Conservation (phyloP, 2,329 filamentous ascomycete species). For the Ophiostoma himal-ulmi region DNA sequence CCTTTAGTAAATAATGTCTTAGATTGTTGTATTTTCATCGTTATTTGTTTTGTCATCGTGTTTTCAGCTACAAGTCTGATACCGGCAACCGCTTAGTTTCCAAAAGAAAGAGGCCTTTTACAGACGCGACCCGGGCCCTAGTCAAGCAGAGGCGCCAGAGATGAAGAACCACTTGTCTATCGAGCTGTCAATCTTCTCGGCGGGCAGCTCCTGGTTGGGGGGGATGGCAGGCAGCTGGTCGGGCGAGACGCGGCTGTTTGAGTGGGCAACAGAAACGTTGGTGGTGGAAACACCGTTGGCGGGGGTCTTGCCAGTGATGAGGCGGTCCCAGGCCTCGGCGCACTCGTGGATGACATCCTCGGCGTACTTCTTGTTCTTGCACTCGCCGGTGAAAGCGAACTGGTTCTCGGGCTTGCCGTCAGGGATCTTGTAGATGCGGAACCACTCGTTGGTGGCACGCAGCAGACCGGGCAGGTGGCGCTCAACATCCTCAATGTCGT, state of each 20-base stretch:
- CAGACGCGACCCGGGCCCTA: conserved; percentile 21
- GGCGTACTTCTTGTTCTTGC: conserved; percentile 99
- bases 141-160: conserved; percentile 81
- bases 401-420: conserved; percentile 99
- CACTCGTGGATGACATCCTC: conserved; percentile 94
- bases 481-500: conserved; percentile 98
- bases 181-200: conserved; percentile 87
- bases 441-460: conserved; percentile 99
- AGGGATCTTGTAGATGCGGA: conserved; percentile 99
- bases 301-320: conserved; percentile 83
- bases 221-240: conserved; percentile 72
- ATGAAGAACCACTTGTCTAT: conserved; percentile 99
- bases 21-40: neutral
- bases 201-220: conserved; percentile 67
- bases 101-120: conserved; percentile 8
- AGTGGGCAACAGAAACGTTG: conserved; percentile 73
- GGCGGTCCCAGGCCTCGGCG: conserved; percentile 91
- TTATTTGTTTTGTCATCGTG: neutral
- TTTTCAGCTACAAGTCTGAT: conserved; percentile 2
- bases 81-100: neutral
- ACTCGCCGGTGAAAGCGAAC: conserved; percentile 99
- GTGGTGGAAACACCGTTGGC: conserved; percentile 74
- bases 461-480: conserved; percentile 94
- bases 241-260: conserved; percentile 62
- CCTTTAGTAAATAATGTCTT: neutral